Evolutionary conservation across 2,329 filamentous ascomycete genomes (phyloP).

Genomic region (Aspergillus novoparasiticus): DNA sequence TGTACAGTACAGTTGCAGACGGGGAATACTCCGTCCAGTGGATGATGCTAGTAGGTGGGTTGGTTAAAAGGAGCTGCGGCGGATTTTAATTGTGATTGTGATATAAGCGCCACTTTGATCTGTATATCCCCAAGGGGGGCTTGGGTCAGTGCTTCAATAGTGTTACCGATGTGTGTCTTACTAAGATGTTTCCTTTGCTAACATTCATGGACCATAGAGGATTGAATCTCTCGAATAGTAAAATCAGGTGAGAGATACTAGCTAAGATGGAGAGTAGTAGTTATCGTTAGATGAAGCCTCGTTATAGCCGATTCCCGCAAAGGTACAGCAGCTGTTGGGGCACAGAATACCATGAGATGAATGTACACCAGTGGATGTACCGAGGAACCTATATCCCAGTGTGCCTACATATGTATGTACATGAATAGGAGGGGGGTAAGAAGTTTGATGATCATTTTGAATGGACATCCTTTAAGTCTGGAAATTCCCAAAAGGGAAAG

Average conservation of each 20-base stretch:
- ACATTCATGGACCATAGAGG: background rate
- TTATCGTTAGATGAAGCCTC: background rate
- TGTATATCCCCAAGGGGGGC: background rate
- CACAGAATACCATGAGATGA: background rate
- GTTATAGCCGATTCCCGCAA: background rate
- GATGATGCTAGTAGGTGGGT: too few relatives aligned
- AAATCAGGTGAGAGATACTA: background rate
- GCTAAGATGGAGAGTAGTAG: background rate
- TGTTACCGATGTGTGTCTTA: background rate
- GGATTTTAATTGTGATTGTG: background rate
- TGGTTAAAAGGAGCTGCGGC: too few relatives aligned
- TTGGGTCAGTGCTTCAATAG: background rate
- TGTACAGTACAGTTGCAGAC: background rate
- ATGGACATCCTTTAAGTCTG: background rate
- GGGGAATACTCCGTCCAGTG: background rate
- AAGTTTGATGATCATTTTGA: background rate
- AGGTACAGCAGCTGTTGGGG: background rate
- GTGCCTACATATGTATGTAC: too few relatives aligned
- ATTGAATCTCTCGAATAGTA: background rate
- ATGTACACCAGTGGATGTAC: background rate
- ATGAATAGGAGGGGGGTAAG: too few relatives aligned
- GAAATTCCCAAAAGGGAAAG: background rate
- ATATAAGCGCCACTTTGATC: background rate
- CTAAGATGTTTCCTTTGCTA: background rate
- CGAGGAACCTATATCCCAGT: too few relatives aligned